A percentile compares a stretch with the other conserved stretches of the same genome.
These are phyloP conservation scores for Calonectria montana DNA, from an alignment of 2,329 filamentous ascomycete genomes.

Conservation along the genomic window DNA sequence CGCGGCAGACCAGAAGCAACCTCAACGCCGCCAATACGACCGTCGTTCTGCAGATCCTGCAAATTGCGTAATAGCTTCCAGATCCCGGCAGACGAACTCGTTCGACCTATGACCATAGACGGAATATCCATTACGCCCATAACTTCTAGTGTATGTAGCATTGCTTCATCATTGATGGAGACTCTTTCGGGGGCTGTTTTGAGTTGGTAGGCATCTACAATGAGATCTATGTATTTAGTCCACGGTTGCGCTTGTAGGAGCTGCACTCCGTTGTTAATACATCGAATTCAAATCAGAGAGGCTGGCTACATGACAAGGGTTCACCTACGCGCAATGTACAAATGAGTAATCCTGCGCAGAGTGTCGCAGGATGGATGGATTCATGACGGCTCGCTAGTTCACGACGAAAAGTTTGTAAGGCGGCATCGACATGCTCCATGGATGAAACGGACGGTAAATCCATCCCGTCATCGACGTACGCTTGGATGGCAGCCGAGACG, in stretches of 20 bases:
- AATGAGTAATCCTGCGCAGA: conserved; percentile 36
- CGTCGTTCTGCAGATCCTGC: conserved; percentile 26
- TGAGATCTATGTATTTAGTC: conserved; percentile 39
- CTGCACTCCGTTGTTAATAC: conserved; percentile 13
- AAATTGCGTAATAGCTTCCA: conserved; percentile 37
- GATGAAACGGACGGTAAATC: conserved; percentile 34
- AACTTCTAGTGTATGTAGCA: conserved; percentile 33
- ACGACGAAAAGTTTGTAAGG: conserved; percentile 36
- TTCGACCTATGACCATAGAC: conserved; percentile 30
- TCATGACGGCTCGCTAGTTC: conserved; percentile 32
- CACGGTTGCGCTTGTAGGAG: conserved; percentile 36
- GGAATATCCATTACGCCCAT: conserved; percentile 40
- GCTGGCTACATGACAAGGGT: background rate
- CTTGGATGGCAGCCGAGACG: conserved; percentile 36
- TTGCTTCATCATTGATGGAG: conserved; percentile 26
- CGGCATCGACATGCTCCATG: conserved; percentile 36
- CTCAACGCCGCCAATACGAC: conserved; percentile 25
- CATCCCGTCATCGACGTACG: conserved; percentile 33
- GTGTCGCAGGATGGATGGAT: conserved; percentile 30
- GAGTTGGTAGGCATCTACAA: conserved; percentile 34
- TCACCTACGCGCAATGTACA: conserved; percentile 37
- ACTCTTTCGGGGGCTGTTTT: conserved; percentile 18
- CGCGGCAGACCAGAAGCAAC: conserved; percentile 35
- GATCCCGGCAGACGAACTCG: conserved; percentile 28
- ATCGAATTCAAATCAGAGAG: background rate